Evolutionary conservation across 2,329 filamentous ascomycete genomes (phyloP), one percentile per base, ranked within the genome.

Genomic region (Arthrobotrys sphaeroides): DNA sequence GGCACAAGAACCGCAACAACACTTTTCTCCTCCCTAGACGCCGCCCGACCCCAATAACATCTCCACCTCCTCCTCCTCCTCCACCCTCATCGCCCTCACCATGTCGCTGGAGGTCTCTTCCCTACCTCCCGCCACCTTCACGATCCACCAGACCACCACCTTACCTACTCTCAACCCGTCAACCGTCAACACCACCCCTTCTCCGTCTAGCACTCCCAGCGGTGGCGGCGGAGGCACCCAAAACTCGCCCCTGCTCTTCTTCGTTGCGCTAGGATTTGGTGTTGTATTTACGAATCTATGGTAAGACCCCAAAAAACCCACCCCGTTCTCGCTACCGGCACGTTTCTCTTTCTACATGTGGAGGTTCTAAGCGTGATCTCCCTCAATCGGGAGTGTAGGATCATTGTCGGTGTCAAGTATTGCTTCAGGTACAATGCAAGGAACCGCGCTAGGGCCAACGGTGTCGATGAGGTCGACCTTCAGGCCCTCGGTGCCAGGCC

Each of bases 251-350:
- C 83, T 95, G 68, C 85, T 95, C 4, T 98, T 98, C 84, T 97
- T 98, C 82, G 93, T 98, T 68, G 94, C 95, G 13, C 86, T 99
- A 28, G 95, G 95, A 3, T 98, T 99, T 80, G 95, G 95, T 80
- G 95, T 99, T 18, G 95, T 99, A 47, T 99, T 99, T 81, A 99
- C 95, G 59, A 99, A 99, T 83, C 85, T 99, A 83, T 99, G 95
- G 95, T 98, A 87, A 85, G 91, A 12, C n/a, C 10, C 10, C 10
- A 5, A n/a, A 36, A 12, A 24, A 49, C 43, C 16, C 20, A 28
- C 26, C 47, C 24, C 10, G n/a, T 18, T 33, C 31, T 64, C 55
- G 22, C 16, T 26, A 36, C 60, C 12, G 40, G 24, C 49, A 24
- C 31, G 42, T 62, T 47, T 33, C n/a, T 22, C 47, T 40, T 38